phyloP scores from a whole-genome alignment of 352 stramenopile genomes.

The Phytophthora melonis region DNA sequence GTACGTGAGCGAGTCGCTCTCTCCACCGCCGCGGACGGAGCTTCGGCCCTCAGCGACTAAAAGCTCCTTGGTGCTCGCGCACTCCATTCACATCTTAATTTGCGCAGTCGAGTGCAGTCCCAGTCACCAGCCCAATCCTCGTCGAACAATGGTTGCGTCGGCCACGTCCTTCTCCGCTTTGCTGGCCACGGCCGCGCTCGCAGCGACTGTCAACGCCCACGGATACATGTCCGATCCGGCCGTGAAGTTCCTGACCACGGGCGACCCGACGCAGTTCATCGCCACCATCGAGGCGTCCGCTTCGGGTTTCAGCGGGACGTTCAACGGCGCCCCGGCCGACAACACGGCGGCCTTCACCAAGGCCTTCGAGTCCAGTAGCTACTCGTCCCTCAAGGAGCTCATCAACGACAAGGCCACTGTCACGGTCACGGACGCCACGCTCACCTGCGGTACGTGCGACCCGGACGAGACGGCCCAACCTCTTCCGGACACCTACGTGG shows the following conservation, averaged over 20 bases:
- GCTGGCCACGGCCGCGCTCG: slow-evolving; percentile 22
- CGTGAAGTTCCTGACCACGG: slow-evolving; percentile 30
- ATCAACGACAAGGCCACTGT: slow-evolving; percentile 28
- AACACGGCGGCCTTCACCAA: slow-evolving; percentile 39
- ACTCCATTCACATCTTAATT: slow-evolving; percentile 39
- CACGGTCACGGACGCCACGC: slow-evolving; percentile 27
- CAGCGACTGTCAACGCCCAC: slow-evolving; percentile 23
- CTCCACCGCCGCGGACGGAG: neutral
- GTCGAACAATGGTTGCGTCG: slow-evolving; percentile 32
- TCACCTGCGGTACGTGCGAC: slow-evolving; percentile 40
- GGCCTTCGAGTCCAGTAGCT: slow-evolving; percentile 34
- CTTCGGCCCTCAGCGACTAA: slow-evolving; percentile 12
- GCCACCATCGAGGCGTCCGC: slow-evolving; percentile 38
- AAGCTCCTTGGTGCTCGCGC: slow-evolving; percentile 8
- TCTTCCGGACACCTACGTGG: slow-evolving; percentile 32
- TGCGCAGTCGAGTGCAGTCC: slow-evolving; percentile 25
- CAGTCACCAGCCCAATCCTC: neutral
- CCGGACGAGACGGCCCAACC: slow-evolving; percentile 31
- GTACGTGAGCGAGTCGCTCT: neutral
- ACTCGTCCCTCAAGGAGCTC: slow-evolving; percentile 39
- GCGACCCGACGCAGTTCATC: slow-evolving; percentile 39
- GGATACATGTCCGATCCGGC: slow-evolving; percentile 39
- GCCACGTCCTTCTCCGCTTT: slow-evolving; percentile 22
- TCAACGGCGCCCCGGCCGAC: slow-evolving; percentile 26
- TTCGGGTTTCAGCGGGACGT: slow-evolving; percentile 36